Percentiles rank a stretch among this genome's conserved stretches.
phyloP scores from a whole-genome alignment of 345 rosid genomes.

The Salix suchowensis region DNA sequence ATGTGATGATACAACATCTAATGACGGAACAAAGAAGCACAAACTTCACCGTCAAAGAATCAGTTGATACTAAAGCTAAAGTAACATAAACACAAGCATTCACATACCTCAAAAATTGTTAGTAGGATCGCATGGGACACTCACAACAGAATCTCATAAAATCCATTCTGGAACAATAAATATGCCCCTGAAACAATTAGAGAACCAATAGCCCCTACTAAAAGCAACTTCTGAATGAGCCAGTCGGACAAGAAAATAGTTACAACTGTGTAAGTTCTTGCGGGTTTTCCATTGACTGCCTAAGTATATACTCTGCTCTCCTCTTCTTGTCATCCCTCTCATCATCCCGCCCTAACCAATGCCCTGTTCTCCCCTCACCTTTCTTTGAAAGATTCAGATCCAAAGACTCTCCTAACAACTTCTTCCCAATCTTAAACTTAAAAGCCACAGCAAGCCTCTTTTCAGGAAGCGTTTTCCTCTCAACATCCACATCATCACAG shows the following conservation, averaged over 20 bases:
- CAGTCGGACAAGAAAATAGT: slow-evolving; percentile 10
- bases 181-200: neutral
- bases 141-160: slow-evolving; percentile 7
- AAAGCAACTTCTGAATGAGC: slow-evolving; percentile 19
- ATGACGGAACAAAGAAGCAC: slow-evolving; percentile 4
- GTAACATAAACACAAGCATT: slow-evolving; percentile 16
- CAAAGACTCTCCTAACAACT: slow-evolving; percentile 53
- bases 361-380: slow-evolving; percentile 36
- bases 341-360: slow-evolving; percentile 53
- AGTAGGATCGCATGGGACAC: slow-evolving; percentile 8
- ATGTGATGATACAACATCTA: slow-evolving; percentile 14
- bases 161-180: slow-evolving; percentile 9
- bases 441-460: slow-evolving; percentile 52
- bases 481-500: slow-evolving; percentile 37
- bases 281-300: slow-evolving; percentile 81
- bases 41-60: slow-evolving; percentile 23
- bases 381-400: slow-evolving; percentile 56
- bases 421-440: slow-evolving; percentile 62
- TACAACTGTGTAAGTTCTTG: slow-evolving; percentile 86
- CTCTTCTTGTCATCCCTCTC: slow-evolving; percentile 96
- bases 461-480: slow-evolving; percentile 44
- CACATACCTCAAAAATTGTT: slow-evolving; percentile 33
- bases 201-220: slow-evolving; percentile 13
- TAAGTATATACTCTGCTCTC: slow-evolving; percentile 85
- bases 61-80: slow-evolving; percentile 17